Evolutionary conservation across 345 rosid species (phyloP).

Genomic region (Schrenkiella parvula): DNA sequence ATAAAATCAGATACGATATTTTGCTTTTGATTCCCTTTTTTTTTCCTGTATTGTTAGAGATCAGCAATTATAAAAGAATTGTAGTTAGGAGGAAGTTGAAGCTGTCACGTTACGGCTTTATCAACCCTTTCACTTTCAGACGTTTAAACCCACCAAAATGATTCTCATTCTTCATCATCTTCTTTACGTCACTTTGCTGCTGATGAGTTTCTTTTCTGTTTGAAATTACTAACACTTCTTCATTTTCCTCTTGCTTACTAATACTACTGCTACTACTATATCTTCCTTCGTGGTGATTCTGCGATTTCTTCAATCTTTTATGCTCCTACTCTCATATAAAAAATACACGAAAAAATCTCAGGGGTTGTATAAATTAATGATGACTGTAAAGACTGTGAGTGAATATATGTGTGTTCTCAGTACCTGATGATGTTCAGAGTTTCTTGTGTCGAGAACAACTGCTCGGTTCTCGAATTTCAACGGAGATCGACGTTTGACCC

Average conservation of each 20-base stretch:
- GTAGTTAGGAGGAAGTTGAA: constrained; percentile 30
- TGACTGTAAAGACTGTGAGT: background rate
- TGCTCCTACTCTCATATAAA: background rate
- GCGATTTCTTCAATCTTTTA: constrained; percentile 22
- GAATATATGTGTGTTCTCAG: background rate
- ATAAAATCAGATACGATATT: constrained; percentile 8
- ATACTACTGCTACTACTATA: constrained; percentile 19
- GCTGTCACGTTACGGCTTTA: constrained; percentile 36
- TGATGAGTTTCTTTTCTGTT: constrained; percentile 10
- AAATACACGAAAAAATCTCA: background rate
- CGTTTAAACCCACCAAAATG: constrained; percentile 31
- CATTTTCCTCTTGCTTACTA: constrained; percentile 26
- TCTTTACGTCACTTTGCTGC: constrained; percentile 19
- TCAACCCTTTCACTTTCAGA: constrained; percentile 34
- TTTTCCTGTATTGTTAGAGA: constrained; percentile 31
- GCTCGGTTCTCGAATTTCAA: constrained; percentile 56
- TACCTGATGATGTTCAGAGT: constrained; percentile 64
- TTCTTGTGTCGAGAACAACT: constrained; percentile 39
- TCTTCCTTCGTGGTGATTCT: constrained; percentile 21
- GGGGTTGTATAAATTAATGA: background rate
- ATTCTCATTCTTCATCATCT: constrained; percentile 19
- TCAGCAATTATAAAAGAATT: constrained; percentile 11
- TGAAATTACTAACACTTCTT: constrained; percentile 9
- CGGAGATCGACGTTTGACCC: constrained; percentile 90
- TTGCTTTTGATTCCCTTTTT: constrained; percentile 2